Evolutionary conservation across 768 basidiomycete genomes (phyloP), one percentile per base, ranked within the genome.

Genomic region (Tulasnella calospora): DNA sequence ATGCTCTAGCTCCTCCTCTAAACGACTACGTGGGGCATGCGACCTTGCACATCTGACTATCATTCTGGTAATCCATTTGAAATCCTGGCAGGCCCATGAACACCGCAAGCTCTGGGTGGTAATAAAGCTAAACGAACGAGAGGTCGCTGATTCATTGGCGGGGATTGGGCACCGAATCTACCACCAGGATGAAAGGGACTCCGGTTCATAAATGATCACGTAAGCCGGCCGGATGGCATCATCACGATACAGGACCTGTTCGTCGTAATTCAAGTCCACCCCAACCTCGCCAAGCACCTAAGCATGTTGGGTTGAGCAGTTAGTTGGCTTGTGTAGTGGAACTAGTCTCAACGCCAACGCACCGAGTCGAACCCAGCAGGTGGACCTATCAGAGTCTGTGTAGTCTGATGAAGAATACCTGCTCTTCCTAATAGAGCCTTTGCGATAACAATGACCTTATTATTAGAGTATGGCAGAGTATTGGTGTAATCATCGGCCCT

Each of bases 161-260:
- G 8, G 8, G 8, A 44, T 15, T 2, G 15, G 44, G 44, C 44
- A 17, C 12, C 4, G 44, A 44, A 1, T 44, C 15, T 44, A 44
- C 13, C 3, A 44, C 44, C n/a, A n/a, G n/a, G n/a, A n/a, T n/a
- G n/a, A n/a, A n/a, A n/a, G n/a, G n/a, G 40, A 40, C 47, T 8
- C n/a, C n/a, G 73, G 38, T 3, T 10, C 41, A n/a, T 74, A 74
- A 8, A 74, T 21, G 27, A 74, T 30, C 21, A 74, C 10, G 19
- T 74, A 74, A 2, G 73, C 73, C 30, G 73, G 73, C 23, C 73
- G 73, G 44, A 74, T 74, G 8, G 73, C 73, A 46, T 74, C 73
- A 30, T 74, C 44, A 23, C 73, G 46, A 35, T 74, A 74, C 33
- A 74, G 30, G 38, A 74, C 73, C 21, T 74, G 73, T 55, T 74